A percentile compares a stretch with the other conserved stretches of the same genome.
These are phyloP conservation scores for Claviceps capensis DNA, from an alignment of 2,329 filamentous ascomycete species.

Conservation along the genomic window DNA sequence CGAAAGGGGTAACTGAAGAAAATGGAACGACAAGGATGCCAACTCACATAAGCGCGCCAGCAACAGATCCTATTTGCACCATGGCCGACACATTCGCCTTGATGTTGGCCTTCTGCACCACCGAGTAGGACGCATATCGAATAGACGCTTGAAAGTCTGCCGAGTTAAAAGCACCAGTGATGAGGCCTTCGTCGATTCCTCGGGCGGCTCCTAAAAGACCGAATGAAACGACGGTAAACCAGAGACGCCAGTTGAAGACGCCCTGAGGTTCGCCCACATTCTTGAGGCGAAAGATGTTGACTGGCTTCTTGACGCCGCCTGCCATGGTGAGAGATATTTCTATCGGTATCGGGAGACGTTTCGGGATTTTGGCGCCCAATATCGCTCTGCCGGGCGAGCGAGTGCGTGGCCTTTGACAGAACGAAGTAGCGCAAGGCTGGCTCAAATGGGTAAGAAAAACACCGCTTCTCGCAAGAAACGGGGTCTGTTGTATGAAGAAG, in stretches of 20 bases:
- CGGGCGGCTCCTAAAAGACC: slow-evolving; percentile 64
- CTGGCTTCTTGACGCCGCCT: slow-evolving; percentile 38
- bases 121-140: slow-evolving; percentile 37
- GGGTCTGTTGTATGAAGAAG: no score
- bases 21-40: background rate
- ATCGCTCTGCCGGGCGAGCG: background rate
- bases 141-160: slow-evolving; percentile 48
- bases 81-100: slow-evolving; percentile 67
- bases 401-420: no score
- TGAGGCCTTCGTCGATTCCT: slow-evolving; percentile 70
- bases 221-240: slow-evolving; percentile 63
- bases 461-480: no score
- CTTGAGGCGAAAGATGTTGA: slow-evolving; percentile 51
- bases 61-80: slow-evolving; percentile 68
- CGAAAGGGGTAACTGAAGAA: background rate
- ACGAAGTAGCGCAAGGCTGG: no score
- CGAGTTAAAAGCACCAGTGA: slow-evolving; percentile 57
- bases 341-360: background rate
- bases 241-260: slow-evolving; percentile 64
- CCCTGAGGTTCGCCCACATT: slow-evolving; percentile 53
- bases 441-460: no score
- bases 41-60: slow-evolving; percentile 45
- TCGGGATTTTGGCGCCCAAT: background rate
- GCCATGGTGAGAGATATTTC: slow-evolving; percentile 25
- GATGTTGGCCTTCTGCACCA: slow-evolving; percentile 47